These are phyloP conservation scores for Naganishia randhawae DNA, from an alignment of 768 basidiomycete species.

Conservation along the genomic window DNA sequence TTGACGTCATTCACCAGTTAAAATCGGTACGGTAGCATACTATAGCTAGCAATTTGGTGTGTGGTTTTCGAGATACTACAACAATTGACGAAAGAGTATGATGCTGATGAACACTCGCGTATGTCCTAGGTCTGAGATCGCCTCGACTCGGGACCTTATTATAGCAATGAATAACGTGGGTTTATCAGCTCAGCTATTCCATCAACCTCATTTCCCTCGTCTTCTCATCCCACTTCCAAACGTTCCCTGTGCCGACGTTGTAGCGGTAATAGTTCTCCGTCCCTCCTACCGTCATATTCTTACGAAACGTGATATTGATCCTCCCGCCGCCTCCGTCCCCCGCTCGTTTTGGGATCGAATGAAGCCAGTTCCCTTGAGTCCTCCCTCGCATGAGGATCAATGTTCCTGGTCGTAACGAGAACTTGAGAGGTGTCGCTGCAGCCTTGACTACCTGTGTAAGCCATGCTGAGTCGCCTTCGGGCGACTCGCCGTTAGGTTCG, in stretches of 20 bases:
- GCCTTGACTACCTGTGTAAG: not conserved
- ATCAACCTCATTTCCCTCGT: conserved; percentile 19
- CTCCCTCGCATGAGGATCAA: conserved; percentile 48
- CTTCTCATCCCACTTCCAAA: conserved; percentile 24
- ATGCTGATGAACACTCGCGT: no score
- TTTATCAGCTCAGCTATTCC: no score
- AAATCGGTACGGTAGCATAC: no score
- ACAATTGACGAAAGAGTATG: no score
- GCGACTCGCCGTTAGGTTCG: no score
- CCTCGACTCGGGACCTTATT: no score
- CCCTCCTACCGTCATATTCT: conserved; percentile 44
- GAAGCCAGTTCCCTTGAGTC: conserved; percentile 50
- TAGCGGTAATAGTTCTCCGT: conserved; percentile 48
- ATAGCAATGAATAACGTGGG: no score
- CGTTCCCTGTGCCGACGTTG: conserved; percentile 39
- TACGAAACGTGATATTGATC: conserved; percentile 51
- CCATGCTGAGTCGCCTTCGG: no score
- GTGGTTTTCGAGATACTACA: no score
- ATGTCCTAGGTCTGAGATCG: no score
- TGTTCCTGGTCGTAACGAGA: conserved; percentile 42
- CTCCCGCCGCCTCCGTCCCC: conserved; percentile 38
- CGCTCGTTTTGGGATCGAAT: conserved; percentile 47
- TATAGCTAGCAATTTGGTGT: no score
- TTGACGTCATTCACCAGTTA: not conserved
- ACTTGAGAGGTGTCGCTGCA: conserved; percentile 34